phyloP scores from a whole-genome alignment of 441 rosid species.

The Hura crepitans region DNA sequence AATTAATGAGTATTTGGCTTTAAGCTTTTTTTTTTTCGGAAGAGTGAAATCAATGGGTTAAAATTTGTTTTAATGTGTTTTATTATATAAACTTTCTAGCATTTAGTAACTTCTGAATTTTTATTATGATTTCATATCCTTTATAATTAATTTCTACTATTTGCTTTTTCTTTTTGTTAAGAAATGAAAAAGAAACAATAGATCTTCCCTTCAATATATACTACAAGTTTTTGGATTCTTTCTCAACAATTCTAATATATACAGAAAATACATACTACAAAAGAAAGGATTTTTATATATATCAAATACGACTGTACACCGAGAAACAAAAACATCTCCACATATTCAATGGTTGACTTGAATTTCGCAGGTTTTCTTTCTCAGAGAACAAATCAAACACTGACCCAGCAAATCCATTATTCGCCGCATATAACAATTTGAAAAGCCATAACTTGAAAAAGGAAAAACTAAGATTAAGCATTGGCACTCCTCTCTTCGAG shows the following conservation, averaged over 20 bases:
- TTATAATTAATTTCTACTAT: too few species aligned
- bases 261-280: too few species aligned
- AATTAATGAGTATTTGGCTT: slow-evolving; percentile 25
- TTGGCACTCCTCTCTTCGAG: slow-evolving; percentile 20
- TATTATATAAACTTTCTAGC: not conserved
- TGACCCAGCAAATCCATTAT: slow-evolving; percentile 19
- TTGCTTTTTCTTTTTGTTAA: too few species aligned
- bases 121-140: too few species aligned
- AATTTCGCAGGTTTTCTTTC: slow-evolving; percentile 8
- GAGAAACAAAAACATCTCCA: slow-evolving; percentile 19
- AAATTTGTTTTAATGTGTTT: not conserved
- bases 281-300: not conserved
- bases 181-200: too few species aligned
- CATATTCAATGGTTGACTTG: too few species aligned
- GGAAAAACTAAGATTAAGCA: slow-evolving; percentile 1
- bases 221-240: too few species aligned
- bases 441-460: not conserved
- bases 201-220: too few species aligned
- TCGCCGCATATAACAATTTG: slow-evolving; percentile 16
- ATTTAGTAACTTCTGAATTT: not conserved
- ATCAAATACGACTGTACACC: slow-evolving; percentile 12
- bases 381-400: slow-evolving; percentile 27
- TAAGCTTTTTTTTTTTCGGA: slow-evolving; percentile 20
- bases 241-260: too few species aligned
- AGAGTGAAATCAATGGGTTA: slow-evolving; percentile 1